Evolutionary conservation across 176 grass and related monocot species (phyloP).

Genomic region (Eragrostis curvula): DNA sequence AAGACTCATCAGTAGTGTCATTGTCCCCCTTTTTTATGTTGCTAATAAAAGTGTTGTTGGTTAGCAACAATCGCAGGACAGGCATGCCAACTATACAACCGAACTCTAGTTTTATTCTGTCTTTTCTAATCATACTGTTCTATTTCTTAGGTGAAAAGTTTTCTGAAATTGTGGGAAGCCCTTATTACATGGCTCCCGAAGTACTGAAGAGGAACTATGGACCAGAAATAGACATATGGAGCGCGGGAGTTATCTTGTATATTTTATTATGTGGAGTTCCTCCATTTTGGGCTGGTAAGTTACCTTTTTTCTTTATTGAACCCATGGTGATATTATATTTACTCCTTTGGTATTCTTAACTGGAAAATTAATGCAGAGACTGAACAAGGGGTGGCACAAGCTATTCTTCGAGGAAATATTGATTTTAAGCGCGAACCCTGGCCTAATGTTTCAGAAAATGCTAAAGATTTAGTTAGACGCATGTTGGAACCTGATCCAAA

Average conservation of each 20-base stretch:
- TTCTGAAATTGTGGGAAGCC: conserved; percentile 99
- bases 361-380: conserved; percentile 76
- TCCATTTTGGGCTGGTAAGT: conserved; percentile 96
- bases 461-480: conserved; percentile 88
- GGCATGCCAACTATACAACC: background rate
- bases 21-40: background rate
- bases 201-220: conserved; percentile 98
- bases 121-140: conserved; percentile 33
- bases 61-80: background rate
- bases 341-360: conserved; percentile 24
- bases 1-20: background rate
- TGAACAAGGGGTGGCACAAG: conserved; percentile 97
- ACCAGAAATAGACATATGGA: conserved; percentile 99
- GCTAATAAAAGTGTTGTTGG: background rate
- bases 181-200: conserved; percentile 99
- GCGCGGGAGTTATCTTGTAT: conserved; percentile 95
- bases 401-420: conserved; percentile 94
- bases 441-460: conserved; percentile 98
- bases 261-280: conserved; percentile 98
- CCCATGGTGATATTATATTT: no score
- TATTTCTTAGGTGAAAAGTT: conserved; percentile 80
- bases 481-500: conserved; percentile 97
- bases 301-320: no score
- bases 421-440: conserved; percentile 98
- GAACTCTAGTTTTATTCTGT: conserved; percentile 29